These are phyloP conservation scores for Hericium erinaceus DNA, from an alignment of 768 basidiomycete species.

Conservation along the genomic window DNA sequence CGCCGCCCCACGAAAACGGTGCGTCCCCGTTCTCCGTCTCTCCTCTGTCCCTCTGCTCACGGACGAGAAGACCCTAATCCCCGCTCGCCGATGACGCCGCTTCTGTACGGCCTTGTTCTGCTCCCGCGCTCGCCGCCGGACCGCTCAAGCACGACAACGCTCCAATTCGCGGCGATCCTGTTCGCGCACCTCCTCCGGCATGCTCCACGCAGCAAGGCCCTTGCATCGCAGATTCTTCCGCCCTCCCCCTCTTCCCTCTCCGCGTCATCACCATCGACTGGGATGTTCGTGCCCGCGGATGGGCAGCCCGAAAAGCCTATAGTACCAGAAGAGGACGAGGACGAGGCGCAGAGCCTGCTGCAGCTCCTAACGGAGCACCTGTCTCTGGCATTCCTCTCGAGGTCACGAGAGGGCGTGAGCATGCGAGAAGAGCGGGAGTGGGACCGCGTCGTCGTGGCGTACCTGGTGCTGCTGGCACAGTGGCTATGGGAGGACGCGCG, in stretches of 20 bases:
- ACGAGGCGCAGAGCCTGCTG: constrained; percentile 66
- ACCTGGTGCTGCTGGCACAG: constrained; percentile 73
- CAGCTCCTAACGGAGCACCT: constrained; percentile 86
- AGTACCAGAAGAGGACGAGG: constrained; percentile 34
- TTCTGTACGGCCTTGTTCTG: constrained; percentile 58
- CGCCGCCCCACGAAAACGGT: constrained; percentile 26
- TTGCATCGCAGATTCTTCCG: constrained; percentile 59
- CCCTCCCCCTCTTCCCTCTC: constrained; percentile 19
- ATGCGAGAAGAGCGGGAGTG: constrained; percentile 76
- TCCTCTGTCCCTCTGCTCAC: background rate
- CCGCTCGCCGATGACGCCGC: constrained; percentile 47
- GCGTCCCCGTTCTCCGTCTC: constrained; percentile 15
- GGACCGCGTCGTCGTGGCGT: constrained; percentile 82
- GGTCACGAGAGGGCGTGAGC: constrained; percentile 55
- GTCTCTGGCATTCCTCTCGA: constrained; percentile 75
- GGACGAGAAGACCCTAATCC: constrained; percentile 20
- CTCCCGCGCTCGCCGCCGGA: constrained; percentile 56
- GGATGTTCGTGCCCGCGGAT: constrained; percentile 76
- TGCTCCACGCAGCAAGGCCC: constrained; percentile 51
- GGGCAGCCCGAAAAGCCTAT: constrained; percentile 25
- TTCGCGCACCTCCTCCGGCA: constrained; percentile 73
- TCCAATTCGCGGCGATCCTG: constrained; percentile 67
- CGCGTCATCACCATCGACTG: constrained; percentile 23
- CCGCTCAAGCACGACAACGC: constrained; percentile 46
- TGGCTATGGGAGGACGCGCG: constrained; percentile 97